Evolutionary conservation across 495 filamentous ascomycete species (phyloP).

Genomic region (Gamarada debralockiae): DNA sequence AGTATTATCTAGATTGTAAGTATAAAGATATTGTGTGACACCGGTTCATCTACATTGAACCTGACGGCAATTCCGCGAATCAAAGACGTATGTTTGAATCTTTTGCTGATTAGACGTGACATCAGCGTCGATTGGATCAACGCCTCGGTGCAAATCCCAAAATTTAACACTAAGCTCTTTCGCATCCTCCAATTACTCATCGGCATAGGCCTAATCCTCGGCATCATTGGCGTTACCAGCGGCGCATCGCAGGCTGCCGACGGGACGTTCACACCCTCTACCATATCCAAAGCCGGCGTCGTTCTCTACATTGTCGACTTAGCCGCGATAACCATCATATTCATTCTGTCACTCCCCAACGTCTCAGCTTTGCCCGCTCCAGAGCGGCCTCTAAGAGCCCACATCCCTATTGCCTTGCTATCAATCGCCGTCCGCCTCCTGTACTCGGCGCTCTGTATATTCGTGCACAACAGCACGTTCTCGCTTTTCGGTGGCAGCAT

Average conservation of each 20-base stretch:
- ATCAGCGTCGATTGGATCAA: conserved; percentile 6
- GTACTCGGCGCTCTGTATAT: conserved; percentile 18
- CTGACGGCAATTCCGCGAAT: conserved; percentile 1
- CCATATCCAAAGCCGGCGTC: conserved; percentile 20
- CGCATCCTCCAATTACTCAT: conserved; percentile 22
- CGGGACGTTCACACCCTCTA: neutral
- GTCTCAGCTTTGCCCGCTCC: neutral
- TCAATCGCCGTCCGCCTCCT: conserved; percentile 17
- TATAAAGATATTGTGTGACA: conserved; percentile 2
- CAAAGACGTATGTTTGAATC: conserved; percentile 3
- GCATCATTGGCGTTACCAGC: conserved; percentile 22
- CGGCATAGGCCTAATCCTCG: conserved; percentile 22
- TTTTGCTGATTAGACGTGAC: conserved; percentile 1
- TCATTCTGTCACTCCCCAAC: conserved; percentile 2
- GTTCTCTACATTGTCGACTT: conserved; percentile 17
- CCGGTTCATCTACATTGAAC: conserved; percentile 3
- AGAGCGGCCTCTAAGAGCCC: conserved; percentile 17
- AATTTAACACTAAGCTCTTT: conserved; percentile 16
- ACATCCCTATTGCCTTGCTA: conserved; percentile 19
- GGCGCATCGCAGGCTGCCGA: conserved; percentile 1
- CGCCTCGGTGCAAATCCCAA: conserved; percentile 3
- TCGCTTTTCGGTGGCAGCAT: conserved; percentile 15
- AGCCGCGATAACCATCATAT: conserved; percentile 6
- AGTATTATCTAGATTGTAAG: conserved; percentile 22
- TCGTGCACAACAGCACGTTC: conserved; percentile 18